phyloP scores from a whole-genome alignment of 2,329 filamentous ascomycete species.

The Rachicladosporium sp. region DNA sequence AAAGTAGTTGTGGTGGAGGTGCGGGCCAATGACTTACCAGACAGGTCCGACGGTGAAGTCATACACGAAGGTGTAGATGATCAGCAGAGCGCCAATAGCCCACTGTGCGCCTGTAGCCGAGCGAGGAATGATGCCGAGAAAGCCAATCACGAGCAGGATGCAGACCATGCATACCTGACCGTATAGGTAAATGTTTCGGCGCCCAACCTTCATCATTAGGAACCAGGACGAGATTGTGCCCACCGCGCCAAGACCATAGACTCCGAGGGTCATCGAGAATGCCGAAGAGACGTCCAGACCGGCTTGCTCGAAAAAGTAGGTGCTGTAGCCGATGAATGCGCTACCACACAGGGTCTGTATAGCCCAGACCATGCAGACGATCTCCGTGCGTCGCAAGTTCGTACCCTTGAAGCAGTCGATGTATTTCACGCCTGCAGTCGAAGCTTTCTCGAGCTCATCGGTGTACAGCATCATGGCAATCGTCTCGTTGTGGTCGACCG shows the following conservation, averaged over 20 bases:
- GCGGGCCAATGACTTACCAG: slow-evolving; percentile 4
- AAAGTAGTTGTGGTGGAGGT: no score
- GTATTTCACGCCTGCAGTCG: slow-evolving; percentile 36
- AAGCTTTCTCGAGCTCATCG: slow-evolving; percentile 41
- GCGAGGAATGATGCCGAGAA: slow-evolving; percentile 8
- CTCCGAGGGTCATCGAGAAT: slow-evolving; percentile 23
- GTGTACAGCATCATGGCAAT: slow-evolving; percentile 30
- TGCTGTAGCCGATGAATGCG: slow-evolving; percentile 21
- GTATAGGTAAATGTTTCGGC: slow-evolving; percentile 23
- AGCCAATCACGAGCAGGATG: slow-evolving; percentile 15
- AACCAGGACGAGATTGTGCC: slow-evolving; percentile 23
- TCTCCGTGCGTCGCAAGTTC: slow-evolving; percentile 36
- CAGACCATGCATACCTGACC: slow-evolving; percentile 11
- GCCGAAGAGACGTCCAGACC: slow-evolving; percentile 16
- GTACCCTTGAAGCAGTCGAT: slow-evolving; percentile 41
- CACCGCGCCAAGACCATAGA: slow-evolving; percentile 21
- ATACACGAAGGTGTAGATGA: slow-evolving; percentile 13
- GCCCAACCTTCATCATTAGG: slow-evolving; percentile 23
- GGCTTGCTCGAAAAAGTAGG: slow-evolving; percentile 26
- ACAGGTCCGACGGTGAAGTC: slow-evolving; percentile 19
- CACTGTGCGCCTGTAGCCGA: slow-evolving; percentile 9
- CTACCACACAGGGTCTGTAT: slow-evolving; percentile 23
- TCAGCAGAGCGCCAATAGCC: slow-evolving; percentile 6
- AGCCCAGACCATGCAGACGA: slow-evolving; percentile 21
- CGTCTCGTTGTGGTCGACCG: slow-evolving; percentile 18